phyloP scores from a whole-genome alignment of 208 protist species.

The Leishmania major region DNA sequence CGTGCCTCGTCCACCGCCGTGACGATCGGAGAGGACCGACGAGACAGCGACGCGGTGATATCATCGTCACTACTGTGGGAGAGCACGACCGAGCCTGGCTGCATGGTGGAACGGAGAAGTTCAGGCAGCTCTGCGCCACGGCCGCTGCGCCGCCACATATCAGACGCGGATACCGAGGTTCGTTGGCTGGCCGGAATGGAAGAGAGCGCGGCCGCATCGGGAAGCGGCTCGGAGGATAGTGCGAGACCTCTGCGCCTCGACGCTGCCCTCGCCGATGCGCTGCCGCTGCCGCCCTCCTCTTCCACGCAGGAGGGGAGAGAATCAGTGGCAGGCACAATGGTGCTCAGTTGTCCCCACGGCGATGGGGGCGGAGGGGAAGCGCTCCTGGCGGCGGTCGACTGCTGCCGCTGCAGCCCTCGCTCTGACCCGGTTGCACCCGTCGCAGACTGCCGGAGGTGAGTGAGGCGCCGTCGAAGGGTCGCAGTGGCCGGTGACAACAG shows the following conservation, averaged over 20 bases:
- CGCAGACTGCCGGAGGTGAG: constrained; percentile 55
- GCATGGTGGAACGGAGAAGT: constrained; percentile 8
- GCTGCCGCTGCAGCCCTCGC: neutral
- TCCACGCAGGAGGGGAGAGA: constrained; percentile 9
- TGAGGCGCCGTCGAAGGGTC: constrained; percentile 44
- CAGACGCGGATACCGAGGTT: constrained; percentile 12
- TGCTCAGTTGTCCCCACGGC: constrained; percentile 20
- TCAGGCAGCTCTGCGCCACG: neutral
- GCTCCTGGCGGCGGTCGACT: neutral
- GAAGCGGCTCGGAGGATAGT: neutral
- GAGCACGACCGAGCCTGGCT: constrained; percentile 7
- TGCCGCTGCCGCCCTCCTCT: neutral
- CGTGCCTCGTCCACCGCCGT: constrained; percentile 6
- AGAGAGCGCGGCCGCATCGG: neutral
- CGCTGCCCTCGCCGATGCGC: neutral
- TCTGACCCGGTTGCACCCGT: neutral
- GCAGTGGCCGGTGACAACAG: constrained; percentile 19
- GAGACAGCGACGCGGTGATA: constrained; percentile 7
- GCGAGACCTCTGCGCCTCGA: neutral
- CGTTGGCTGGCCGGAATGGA: constrained; percentile 17
- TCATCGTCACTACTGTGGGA: neutral
- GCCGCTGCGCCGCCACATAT: neutral
- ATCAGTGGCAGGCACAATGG: constrained; percentile 9
- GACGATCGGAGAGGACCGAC: constrained; percentile 13
- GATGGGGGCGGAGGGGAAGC: constrained; percentile 5